Evolutionary conservation across 345 rosid species (phyloP).

Genomic region (Sonneratia alba): DNA sequence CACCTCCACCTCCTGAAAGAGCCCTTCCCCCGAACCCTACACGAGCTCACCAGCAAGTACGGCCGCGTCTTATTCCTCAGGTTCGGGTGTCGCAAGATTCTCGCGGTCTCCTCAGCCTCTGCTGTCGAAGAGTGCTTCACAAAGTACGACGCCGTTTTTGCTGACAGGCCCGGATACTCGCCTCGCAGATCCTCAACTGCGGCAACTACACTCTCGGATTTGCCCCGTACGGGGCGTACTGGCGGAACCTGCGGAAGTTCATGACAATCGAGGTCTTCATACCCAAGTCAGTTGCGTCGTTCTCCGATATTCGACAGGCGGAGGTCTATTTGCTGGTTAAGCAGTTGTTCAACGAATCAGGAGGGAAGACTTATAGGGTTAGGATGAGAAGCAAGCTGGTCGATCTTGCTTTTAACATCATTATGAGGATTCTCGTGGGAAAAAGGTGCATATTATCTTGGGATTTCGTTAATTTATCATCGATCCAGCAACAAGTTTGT

Average conservation of each 20-base stretch:
- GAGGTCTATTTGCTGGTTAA: neutral
- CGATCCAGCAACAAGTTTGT: no score
- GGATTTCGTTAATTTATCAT: no score
- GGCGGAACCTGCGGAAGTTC: conserved; percentile 9
- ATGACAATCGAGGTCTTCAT: conserved; percentile 3
- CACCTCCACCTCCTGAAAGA: conserved; percentile 19
- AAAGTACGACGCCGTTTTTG: conserved; percentile 19
- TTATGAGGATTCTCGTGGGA: conserved; percentile 8
- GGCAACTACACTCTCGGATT: neutral
- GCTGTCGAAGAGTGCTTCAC: conserved; percentile 27
- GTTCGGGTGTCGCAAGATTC: conserved; percentile 14
- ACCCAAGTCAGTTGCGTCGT: neutral
- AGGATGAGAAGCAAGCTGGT: neutral
- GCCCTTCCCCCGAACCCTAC: conserved; percentile 15
- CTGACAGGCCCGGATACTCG: conserved; percentile 13
- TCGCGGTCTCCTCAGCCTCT: conserved; percentile 19
- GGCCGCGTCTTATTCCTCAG: conserved; percentile 15
- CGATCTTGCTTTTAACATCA: neutral
- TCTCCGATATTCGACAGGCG: neutral
- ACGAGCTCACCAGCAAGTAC: conserved; percentile 2
- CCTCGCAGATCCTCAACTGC: conserved; percentile 2
- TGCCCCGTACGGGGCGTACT: neutral
- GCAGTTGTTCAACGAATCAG: neutral
- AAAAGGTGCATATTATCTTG: neutral
- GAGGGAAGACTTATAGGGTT: neutral